Conservation (phyloP, 805 yeast genomes). For the Metschnikowia drakensbergensis region DNA sequence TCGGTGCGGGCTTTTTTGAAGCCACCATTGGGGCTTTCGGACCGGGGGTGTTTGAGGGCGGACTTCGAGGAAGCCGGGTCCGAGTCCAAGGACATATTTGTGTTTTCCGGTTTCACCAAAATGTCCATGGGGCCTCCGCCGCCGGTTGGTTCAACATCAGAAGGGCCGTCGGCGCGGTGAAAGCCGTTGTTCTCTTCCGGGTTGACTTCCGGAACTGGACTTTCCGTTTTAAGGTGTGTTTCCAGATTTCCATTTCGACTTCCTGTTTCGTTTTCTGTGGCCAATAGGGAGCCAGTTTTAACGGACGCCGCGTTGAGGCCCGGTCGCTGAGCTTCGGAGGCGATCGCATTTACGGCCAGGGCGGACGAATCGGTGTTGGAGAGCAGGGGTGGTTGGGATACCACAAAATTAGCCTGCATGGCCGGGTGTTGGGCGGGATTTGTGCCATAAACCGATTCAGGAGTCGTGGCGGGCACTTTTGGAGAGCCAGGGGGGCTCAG, state of each 20-base stretch:
- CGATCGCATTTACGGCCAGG: too few relatives aligned
- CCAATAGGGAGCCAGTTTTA: neutral
- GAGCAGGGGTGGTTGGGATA: neutral
- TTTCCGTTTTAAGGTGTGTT: too few relatives aligned
- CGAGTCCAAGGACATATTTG: neutral
- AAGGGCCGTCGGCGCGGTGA: too few relatives aligned
- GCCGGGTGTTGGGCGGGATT: too few relatives aligned
- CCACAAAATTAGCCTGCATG: too few relatives aligned
- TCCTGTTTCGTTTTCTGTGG: neutral
- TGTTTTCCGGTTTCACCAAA: neutral
- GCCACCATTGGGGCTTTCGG: neutral
- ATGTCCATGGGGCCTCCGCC: neutral
- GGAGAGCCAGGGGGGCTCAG: neutral
- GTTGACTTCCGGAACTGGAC: neutral
- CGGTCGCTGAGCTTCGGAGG: neutral
- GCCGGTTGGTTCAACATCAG: neutral
- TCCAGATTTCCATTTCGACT: neutral
- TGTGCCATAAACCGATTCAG: neutral
- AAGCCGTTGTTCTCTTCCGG: neutral
- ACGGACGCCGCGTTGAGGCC: neutral
- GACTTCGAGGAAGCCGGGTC: neutral
- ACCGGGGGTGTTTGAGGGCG: neutral
- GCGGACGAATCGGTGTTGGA: neutral
- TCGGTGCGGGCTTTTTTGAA: constrained; percentile 3
- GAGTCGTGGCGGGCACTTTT: neutral